Evolutionary conservation across 1,139 yeast genomes (phyloP).

Genomic region (Torulaspora pretoriensis): DNA sequence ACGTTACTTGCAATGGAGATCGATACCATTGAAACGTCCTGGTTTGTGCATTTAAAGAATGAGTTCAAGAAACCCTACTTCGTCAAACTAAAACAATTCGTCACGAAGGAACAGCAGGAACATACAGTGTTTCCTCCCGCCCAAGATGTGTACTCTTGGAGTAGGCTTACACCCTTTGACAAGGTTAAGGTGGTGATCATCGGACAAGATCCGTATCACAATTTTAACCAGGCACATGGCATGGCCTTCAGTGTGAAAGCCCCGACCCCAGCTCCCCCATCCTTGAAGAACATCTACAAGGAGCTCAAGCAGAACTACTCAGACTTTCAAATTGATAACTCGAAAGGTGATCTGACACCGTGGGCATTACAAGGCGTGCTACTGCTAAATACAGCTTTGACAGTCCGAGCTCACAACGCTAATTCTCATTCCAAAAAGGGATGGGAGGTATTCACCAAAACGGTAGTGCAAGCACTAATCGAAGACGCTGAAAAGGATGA

Average conservation of each 20-base stretch:
- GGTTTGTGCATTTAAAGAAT: slow-evolving; percentile 66
- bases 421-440: slow-evolving; percentile 89
- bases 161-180: slow-evolving; percentile 74
- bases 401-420: slow-evolving; percentile 92
- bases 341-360: slow-evolving; percentile 61
- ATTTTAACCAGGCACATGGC: slow-evolving; percentile 91
- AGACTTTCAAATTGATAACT: slow-evolving; percentile 48
- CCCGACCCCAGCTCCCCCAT: slow-evolving; percentile 87
- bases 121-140: slow-evolving; percentile 67
- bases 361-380: slow-evolving; percentile 93
- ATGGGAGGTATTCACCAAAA: slow-evolving; percentile 88
- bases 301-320: slow-evolving; percentile 69
- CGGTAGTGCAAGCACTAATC: slow-evolving; percentile 54
- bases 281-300: slow-evolving; percentile 81
- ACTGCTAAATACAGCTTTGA: slow-evolving; percentile 79
- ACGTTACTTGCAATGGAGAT: slow-evolving; percentile 65
- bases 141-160: slow-evolving; percentile 86
- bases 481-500: slow-evolving; percentile 36
- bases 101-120: slow-evolving; percentile 22
- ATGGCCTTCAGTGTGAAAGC: slow-evolving; percentile 86
- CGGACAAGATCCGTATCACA: slow-evolving; percentile 98
- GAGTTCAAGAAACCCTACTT: slow-evolving; percentile 88
- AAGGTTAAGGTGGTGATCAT: slow-evolving; percentile 72
- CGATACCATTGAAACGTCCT: slow-evolving; percentile 61
- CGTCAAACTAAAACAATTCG: slow-evolving; percentile 51